Evolutionary conservation across 345 rosid genomes (phyloP).

Genomic region (Acer saccharum): DNA sequence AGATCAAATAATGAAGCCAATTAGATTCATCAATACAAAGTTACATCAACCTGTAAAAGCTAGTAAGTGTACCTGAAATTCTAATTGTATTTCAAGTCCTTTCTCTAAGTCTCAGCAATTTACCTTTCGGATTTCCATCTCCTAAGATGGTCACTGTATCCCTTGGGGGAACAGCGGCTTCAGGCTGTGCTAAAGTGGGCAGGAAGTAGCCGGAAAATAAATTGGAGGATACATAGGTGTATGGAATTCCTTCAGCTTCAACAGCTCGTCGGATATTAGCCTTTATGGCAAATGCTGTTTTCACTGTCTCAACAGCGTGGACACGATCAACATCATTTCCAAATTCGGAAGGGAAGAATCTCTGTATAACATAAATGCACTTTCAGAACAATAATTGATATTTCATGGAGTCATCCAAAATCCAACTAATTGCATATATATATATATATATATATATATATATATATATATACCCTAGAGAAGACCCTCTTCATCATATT

Average conservation of each 20-base stretch:
- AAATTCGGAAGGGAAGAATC: conserved; percentile 44
- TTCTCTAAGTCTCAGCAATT: background rate
- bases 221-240: conserved; percentile 29
- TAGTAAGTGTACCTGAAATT: too few relatives aligned
- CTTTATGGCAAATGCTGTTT: conserved; percentile 12
- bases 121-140: conserved; percentile 34
- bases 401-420: too few relatives aligned
- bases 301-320: conserved; percentile 30
- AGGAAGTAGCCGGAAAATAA: conserved; percentile 28
- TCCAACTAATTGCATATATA: background rate
- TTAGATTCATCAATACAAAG: background rate
- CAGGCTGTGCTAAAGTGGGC: conserved; percentile 23
- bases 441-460: too few relatives aligned
- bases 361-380: conserved; percentile 18
- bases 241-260: conserved; percentile 40
- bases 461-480: background rate
- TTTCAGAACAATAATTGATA: background rate
- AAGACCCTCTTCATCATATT: background rate
- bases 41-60: background rate
- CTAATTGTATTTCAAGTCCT: background rate
- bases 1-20: background rate
- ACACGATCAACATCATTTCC: conserved; percentile 30
- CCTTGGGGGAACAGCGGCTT: conserved; percentile 22
- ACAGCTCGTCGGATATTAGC: conserved; percentile 26
- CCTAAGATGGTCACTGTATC: conserved; percentile 29